Base-by-base conservation (phyloP, 179 eudicot species). In the Beta corolliflora region DNA sequence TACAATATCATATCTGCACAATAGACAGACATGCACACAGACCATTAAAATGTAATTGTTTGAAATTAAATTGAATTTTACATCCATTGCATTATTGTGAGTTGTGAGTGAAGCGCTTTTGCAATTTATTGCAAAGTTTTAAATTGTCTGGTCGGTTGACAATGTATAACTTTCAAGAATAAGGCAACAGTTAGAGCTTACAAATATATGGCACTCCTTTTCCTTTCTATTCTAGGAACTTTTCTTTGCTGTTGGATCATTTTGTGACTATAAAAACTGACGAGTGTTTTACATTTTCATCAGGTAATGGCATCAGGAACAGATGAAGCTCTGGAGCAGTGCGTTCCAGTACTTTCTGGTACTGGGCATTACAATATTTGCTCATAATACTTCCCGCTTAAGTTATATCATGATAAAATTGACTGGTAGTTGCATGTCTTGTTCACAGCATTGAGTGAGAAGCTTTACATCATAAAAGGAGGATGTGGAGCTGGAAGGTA, bases 401-500 rank as follows among this genome's bases (percentile, higher is more conserved):
- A 50, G 50, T 79, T 61, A n/a, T 23, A 29, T 58, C 21, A 59
- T 58, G 25, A 23, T 31, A 25, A 52, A 76, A 61, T 65, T 75
- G 23, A 82, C 44, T 48, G n/a, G 58, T 58, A 19, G 54, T 72
- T 11, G 11, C 36, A 75, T 82, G 73, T 31, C 15, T 59, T 80
- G 36, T 84, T 81, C 48, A 79, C 91, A 97, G 99, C 97, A 63
- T 82, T 97, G 84, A 94, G 99, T 81, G 99, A 97, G 92, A 97
- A 94, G 89, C 92, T 97, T 44, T 97, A 97, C 83, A 85, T 97
- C 82, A 91, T 97, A 71, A 90, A 85, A 85, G 99, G 99, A 84
- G 94, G 95, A 84, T 97, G 99, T 85, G 99, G 99, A 78, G 92
- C 99, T 84, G 99, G 97, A 89, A 97, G 99, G 99, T 97, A 91